Conservation (phyloP, 2,329 filamentous ascomycete species). For the Fusarium sp. region DNA sequence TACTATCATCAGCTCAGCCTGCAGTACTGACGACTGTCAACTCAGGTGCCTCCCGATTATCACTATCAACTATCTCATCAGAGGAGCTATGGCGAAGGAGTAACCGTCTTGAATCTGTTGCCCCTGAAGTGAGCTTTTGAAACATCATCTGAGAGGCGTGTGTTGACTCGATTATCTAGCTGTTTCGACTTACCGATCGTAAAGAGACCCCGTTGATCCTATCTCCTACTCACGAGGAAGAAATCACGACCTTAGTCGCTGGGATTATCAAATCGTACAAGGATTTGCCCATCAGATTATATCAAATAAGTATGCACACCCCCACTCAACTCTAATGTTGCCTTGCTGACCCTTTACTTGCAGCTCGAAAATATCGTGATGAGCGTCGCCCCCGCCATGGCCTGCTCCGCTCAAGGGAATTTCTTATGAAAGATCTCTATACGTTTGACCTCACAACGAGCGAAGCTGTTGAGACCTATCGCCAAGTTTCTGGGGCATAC, state of each 20-base stretch:
- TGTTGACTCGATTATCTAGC: constrained; percentile 67
- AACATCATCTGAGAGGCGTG: not conserved
- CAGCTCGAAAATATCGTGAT: constrained; percentile 92
- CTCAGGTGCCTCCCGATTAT: constrained; percentile 79
- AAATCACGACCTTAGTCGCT: constrained; percentile 86
- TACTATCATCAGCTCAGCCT: not conserved
- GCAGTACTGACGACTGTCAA: constrained; percentile 22
- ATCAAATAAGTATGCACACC: constrained; percentile 78
- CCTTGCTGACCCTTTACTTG: constrained; percentile 31
- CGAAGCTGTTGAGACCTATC: constrained; percentile 83
- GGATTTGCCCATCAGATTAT: constrained; percentile 84
- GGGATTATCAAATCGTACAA: constrained; percentile 83
- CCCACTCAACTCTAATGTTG: not conserved
- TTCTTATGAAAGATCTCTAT: constrained; percentile 98
- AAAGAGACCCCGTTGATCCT: constrained; percentile 80
- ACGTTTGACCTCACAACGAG: constrained; percentile 81
- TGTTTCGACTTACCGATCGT: constrained; percentile 84
- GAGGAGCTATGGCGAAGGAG: constrained; percentile 85
- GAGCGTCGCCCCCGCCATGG: constrained; percentile 90
- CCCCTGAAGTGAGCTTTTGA: constrained; percentile 71
- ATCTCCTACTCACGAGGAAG: constrained; percentile 95
- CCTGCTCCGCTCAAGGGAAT: constrained; percentile 87
- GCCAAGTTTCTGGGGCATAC: constrained; percentile 79
- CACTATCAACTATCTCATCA: constrained; percentile 86
- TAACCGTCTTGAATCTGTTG: constrained; percentile 78